phyloP scores from a whole-genome alignment of 2,329 filamentous ascomycete species.

The Fusarium sambucinum region DNA sequence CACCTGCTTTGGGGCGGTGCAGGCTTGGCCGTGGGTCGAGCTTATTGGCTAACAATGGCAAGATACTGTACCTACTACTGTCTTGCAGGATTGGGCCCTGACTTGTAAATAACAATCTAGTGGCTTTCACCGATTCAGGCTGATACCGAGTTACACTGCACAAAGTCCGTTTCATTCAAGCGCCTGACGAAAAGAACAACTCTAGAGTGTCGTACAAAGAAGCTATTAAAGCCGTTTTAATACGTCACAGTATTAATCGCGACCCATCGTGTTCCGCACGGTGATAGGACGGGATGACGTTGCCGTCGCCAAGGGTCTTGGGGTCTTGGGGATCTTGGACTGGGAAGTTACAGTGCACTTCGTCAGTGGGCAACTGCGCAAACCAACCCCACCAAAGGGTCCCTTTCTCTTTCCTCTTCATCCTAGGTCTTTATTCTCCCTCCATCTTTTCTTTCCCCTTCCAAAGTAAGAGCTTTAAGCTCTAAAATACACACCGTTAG shows the following conservation, averaged over 20 bases:
- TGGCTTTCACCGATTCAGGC: background rate
- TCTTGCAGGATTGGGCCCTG: conserved; percentile 5
- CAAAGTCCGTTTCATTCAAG: background rate
- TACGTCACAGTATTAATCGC: background rate
- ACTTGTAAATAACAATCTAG: background rate
- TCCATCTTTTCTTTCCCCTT: background rate
- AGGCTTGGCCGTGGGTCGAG: conserved; percentile 30
- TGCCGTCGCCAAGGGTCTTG: conserved; percentile 37
- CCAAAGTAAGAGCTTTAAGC: conserved; percentile 24
- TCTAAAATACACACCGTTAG: conserved; percentile 9
- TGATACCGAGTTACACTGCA: background rate
- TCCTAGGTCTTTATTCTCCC: conserved; percentile 10
- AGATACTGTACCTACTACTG: background rate
- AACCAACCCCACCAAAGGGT: conserved; percentile 44
- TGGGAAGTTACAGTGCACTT: conserved; percentile 25
- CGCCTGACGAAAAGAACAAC: background rate
- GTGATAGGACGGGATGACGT: conserved; percentile 31
- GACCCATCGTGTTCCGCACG: background rate
- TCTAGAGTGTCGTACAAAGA: conserved; percentile 10
- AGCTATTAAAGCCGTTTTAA: background rate
- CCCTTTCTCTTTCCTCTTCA: conserved; percentile 15
- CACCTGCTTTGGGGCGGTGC: conserved; percentile 29
- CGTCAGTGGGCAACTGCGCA: conserved; percentile 11
- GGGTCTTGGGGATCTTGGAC: conserved; percentile 25
- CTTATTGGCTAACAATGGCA: background rate